Base-by-base conservation (phyloP, 306 rosid genomes). In the Lathyrus oleraceus region DNA sequence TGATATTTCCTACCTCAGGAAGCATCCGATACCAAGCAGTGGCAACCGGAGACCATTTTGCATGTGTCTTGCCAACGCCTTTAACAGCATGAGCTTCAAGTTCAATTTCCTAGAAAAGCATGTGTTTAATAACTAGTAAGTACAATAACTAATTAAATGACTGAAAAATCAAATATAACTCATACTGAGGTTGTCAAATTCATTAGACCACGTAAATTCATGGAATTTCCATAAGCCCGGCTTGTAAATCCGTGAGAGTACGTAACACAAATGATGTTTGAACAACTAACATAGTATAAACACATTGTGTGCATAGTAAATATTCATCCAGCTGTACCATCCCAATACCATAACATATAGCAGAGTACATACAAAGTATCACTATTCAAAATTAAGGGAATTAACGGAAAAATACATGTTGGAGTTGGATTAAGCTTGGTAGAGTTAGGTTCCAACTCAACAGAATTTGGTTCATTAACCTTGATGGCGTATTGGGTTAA, bases 21-120 rank as follows among this genome's bases (percentile, higher is more conserved):
- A 94, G 97, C 99, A 94, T 94, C 78, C 88, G 79, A 82, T 91
- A 94, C 99, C 99, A 94, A 74, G 94, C 95, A 72, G 99, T 91
- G 44, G 89, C 88, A 82, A 91, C 99, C 0, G 99, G 99, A 5
- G 97, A 94, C 97, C 99, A 94, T 76, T 94, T 94, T 76, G 99
- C 96, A 67, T 94, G 99, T 47, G 89, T 87, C 87, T 79, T 88
- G 73, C 99, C 99, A 61, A 88, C 23, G 52, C 99, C 99, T 87
- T 94, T 94, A 58, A 94, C 97, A 62, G 96, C 99, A 82, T 87
- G 99, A 42, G 81, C 97, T 88, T 94, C 99, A 38, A 94, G 87
- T 81, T 94, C 99, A 64, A 94, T 91, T 84, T 87, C 99, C 99
- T 94, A 79, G 57, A 51, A 53, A 72, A 69, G 39, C 17, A 74